phyloP scores from a whole-genome alignment of 805 yeast genomes.

The Metschnikowia vanudenii region DNA sequence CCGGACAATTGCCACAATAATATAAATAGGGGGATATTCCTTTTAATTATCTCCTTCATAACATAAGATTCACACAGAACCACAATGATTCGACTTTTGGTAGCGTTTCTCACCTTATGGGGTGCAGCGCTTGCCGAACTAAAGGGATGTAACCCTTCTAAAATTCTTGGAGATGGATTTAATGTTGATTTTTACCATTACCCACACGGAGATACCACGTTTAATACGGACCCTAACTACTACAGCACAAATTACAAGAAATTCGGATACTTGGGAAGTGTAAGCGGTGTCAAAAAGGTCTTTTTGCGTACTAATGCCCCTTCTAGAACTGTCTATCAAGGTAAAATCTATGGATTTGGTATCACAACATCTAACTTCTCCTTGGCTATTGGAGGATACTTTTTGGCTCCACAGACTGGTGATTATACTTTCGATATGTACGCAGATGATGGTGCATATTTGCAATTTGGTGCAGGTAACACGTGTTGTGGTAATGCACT shows the following conservation, averaged over 20 bases:
- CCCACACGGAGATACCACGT: conserved; percentile 2
- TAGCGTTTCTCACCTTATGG: background rate
- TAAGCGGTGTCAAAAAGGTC: too few relatives aligned
- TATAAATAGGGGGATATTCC: too few relatives aligned
- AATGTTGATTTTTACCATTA: conserved; percentile 6
- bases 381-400: conserved; percentile 9
- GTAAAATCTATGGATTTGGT: too few relatives aligned
- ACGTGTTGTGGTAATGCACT: too few relatives aligned
- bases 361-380: conserved; percentile 11
- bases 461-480: too few relatives aligned
- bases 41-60: too few relatives aligned
- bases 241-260: conserved; percentile 5
- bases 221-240: conserved; percentile 4
- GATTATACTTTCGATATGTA: conserved; percentile 6
- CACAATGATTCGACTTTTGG: background rate
- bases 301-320: too few relatives aligned
- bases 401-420: too few relatives aligned
- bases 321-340: too few relatives aligned
- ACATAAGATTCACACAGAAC: too few relatives aligned
- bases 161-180: conserved; percentile 3
- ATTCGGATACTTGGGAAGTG: conserved; percentile 3
- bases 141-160: conserved; percentile 4
- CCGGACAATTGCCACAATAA: too few relatives aligned
- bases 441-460: too few relatives aligned
- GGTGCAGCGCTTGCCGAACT: background rate